phyloP scores from a whole-genome alignment of 176 grass and related monocot species.

The Bothriochloa decipiens region DNA sequence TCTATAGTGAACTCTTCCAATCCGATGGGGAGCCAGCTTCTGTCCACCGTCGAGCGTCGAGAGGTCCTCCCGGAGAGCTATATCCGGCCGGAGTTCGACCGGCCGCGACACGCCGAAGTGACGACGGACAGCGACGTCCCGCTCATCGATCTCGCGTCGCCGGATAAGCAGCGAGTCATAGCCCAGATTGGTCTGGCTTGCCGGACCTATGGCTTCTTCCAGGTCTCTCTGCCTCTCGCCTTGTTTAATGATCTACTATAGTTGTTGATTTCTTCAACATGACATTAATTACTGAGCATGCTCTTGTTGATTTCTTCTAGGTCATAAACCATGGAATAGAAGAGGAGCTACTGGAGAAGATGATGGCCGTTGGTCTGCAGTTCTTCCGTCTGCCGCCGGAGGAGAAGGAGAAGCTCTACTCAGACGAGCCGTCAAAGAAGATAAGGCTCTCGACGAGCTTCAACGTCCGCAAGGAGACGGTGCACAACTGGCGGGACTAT shows the following conservation, averaged over 20 bases:
- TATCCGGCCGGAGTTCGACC: constrained; percentile 57
- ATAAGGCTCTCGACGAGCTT: constrained; percentile 83
- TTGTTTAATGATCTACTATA: background rate
- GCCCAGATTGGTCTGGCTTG: constrained; percentile 60
- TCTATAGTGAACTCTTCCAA: background rate
- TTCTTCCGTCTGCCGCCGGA: constrained; percentile 73
- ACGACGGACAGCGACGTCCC: constrained; percentile 54
- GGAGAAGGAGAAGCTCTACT: constrained; percentile 77
- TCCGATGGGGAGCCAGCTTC: constrained; percentile 62
- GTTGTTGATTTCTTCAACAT: no score
- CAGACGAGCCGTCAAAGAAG: constrained; percentile 72
- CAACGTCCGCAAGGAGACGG: constrained; percentile 74
- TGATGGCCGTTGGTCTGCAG: constrained; percentile 56
- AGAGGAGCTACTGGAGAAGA: constrained; percentile 53
- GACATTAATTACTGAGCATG: background rate
- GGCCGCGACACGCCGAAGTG: constrained; percentile 67
- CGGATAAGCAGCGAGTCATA: constrained; percentile 48
- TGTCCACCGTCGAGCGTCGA: constrained; percentile 54
- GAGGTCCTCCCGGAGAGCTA: constrained; percentile 58
- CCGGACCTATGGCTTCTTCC: constrained; percentile 78
- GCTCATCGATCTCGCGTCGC: constrained; percentile 62
- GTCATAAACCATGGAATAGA: constrained; percentile 66
- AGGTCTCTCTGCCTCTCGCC: constrained; percentile 43
- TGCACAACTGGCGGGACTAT: constrained; percentile 85
- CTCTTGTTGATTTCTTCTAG: constrained; percentile 26